These are phyloP conservation scores for Neurospora intermedia DNA, from an alignment of 495 filamentous ascomycete genomes.

Conservation along the genomic window DNA sequence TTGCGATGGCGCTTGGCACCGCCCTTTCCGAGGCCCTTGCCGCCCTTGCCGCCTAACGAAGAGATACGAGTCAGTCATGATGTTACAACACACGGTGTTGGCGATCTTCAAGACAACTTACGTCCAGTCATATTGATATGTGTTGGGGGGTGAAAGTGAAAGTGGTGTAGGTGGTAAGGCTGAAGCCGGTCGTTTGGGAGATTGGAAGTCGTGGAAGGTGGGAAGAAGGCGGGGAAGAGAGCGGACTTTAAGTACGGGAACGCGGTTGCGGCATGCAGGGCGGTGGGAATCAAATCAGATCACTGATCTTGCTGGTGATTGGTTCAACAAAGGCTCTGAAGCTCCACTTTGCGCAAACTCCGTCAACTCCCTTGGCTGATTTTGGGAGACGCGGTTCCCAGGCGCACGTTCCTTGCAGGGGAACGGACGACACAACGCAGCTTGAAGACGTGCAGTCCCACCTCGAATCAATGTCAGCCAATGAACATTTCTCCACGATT, in stretches of 20 bases:
- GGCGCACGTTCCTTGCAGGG: slow-evolving; percentile 4
- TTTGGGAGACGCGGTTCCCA: slow-evolving; percentile 9
- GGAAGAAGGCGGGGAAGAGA: slow-evolving; percentile 37
- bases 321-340: not conserved
- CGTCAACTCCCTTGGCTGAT: slow-evolving; percentile 11
- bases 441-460: slow-evolving; percentile 3
- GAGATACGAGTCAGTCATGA: slow-evolving; percentile 17
- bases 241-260: slow-evolving; percentile 32
- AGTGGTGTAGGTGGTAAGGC: slow-evolving; percentile 5
- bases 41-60: slow-evolving; percentile 71
- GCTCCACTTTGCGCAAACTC: slow-evolving; percentile 4
- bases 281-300: slow-evolving; percentile 35
- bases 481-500: not conserved
- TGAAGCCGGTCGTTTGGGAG: slow-evolving; percentile 6
- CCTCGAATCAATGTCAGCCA: slow-evolving; percentile 1
- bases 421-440: not conserved
- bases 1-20: slow-evolving; percentile 94
- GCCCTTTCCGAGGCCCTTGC: slow-evolving; percentile 86
- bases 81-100: slow-evolving; percentile 12
- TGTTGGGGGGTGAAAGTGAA: slow-evolving; percentile 19
- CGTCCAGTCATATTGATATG: slow-evolving; percentile 77
- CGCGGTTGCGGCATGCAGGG: slow-evolving; percentile 17
- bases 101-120: slow-evolving; percentile 44
- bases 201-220: slow-evolving; percentile 13
- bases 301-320: slow-evolving; percentile 11